Conservation (phyloP, 2,329 filamentous ascomycete species). For the Truncatella angustata region DNA sequence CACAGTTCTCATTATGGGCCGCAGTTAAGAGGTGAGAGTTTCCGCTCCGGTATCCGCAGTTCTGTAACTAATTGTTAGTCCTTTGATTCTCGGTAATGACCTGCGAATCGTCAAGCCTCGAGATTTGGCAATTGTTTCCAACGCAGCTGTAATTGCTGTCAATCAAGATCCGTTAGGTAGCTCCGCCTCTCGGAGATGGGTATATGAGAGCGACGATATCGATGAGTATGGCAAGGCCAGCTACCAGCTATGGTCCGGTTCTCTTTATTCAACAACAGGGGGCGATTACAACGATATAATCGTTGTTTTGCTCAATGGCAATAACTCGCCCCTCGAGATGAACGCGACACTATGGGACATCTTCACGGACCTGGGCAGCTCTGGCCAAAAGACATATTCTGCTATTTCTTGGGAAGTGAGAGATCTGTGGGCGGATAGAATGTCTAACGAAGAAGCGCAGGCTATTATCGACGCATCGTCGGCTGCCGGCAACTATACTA, state of each 20-base stretch:
- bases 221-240: conserved; percentile 42
- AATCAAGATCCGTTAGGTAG: conserved; percentile 37
- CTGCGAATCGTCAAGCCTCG: conserved; percentile 24
- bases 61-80: conserved; percentile 2
- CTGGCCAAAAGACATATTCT: conserved; percentile 38
- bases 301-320: conserved; percentile 48
- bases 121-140: conserved; percentile 37
- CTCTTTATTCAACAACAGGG: conserved; percentile 35
- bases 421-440: conserved; percentile 55
- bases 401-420: conserved; percentile 48
- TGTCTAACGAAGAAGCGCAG: conserved; percentile 42
- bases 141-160: conserved; percentile 41
- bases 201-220: conserved; percentile 1
- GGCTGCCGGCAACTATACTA: conserved; percentile 26
- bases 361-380: conserved; percentile 45
- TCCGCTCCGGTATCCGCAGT: not conserved
- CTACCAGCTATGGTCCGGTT: conserved; percentile 49
- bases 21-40: conserved; percentile 14
- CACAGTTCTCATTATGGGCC: conserved; percentile 21
- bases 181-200: conserved; percentile 41
- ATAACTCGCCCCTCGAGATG: conserved; percentile 39
- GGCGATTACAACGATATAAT: conserved; percentile 42
- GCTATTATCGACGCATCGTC: conserved; percentile 40
- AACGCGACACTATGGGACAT: conserved; percentile 51
- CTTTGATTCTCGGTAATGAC: conserved; percentile 20